Base-by-base conservation (phyloP, 495 filamentous ascomycete species). In the Xylaria curta region DNA sequence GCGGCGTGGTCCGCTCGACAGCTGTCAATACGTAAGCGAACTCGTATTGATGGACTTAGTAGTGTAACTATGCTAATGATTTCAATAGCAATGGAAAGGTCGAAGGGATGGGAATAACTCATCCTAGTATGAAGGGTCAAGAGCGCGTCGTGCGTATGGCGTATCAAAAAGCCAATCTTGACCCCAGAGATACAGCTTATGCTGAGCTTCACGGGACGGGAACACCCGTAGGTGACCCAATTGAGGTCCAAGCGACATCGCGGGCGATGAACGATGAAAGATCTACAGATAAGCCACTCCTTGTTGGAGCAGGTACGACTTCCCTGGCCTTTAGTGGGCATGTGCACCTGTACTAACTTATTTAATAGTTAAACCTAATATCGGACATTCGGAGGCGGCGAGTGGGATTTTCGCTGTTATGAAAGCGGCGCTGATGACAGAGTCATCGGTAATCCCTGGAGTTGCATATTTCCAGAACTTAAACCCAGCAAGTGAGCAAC, bases 1-100 rank as follows among this genome's bases (percentile, higher is more conserved):
- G 90, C 21, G 87, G 84, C 21, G 79, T 93, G 2, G 89, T 94
- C 70, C 84, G 88, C 19, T 85, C 82, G 1, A 87, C 82, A 15
- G 85, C 83, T 0, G 76, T 88, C 47, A 91, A 92, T 72, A 80
- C 87, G 78, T 65, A 84, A 80, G 40, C 62, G 58, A 26, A 15
- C 38, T 19, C 31, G 82, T 81, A 33, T 74, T 82, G 8, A n/a
- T 33, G 38, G 67, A 70, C 6, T 9, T n/a, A 46, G 8, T 19
- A 21, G 13, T 19, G 3, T 19, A 54, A 17, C 2, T 6, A 33
- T 36, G 51, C 62, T 66, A 66, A 66, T 31, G 17, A 12, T 26
- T 5, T 40, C 21, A 31, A 61, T n/a, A 72, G 70, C 26, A 88
- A 91, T 73, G 88, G 88, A 53, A 86, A 84, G 65, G 81, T 81